phyloP scores from a whole-genome alignment of 108 stramenopile genomes.

The Nitzschia sp. region DNA sequence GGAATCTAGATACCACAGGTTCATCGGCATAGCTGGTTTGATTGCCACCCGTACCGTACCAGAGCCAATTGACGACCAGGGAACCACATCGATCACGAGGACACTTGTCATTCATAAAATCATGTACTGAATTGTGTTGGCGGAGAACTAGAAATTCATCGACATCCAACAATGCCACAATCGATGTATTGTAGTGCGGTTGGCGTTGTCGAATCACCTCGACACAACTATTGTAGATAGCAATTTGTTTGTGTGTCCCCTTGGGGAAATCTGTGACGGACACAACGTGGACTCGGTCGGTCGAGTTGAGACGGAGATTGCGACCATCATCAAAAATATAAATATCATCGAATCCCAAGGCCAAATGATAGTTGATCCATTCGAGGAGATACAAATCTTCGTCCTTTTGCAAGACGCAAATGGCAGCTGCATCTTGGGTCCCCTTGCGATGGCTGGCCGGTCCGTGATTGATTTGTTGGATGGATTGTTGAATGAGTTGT shows the following conservation, averaged over 20 bases:
- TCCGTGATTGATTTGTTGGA: no score
- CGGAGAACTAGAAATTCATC: slow-evolving; percentile 24
- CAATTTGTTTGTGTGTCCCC: not conserved
- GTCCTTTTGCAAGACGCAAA: slow-evolving; percentile 32
- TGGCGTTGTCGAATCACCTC: not conserved
- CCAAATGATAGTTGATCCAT: slow-evolving; percentile 40
- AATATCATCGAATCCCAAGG: slow-evolving; percentile 31
- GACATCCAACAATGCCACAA: slow-evolving; percentile 20
- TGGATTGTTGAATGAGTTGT: no score
- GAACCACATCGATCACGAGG: no score
- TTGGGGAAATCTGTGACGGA: not conserved
- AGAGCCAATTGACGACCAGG: no score
- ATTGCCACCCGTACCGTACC: no score
- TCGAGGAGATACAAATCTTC: slow-evolving; percentile 30
- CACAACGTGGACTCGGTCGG: not conserved
- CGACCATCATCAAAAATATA: slow-evolving; percentile 38
- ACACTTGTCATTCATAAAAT: no score
- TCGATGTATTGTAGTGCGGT: not conserved
- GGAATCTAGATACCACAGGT: no score
- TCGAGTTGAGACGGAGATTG: not conserved
- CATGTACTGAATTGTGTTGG: not conserved
- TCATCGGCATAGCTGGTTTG: no score
- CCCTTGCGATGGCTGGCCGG: no score
- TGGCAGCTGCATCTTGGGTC: slow-evolving; percentile 14
- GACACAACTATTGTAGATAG: not conserved